Conservation (phyloP, 2,329 filamentous ascomycete species). For the Monilinia fructicola region DNA sequence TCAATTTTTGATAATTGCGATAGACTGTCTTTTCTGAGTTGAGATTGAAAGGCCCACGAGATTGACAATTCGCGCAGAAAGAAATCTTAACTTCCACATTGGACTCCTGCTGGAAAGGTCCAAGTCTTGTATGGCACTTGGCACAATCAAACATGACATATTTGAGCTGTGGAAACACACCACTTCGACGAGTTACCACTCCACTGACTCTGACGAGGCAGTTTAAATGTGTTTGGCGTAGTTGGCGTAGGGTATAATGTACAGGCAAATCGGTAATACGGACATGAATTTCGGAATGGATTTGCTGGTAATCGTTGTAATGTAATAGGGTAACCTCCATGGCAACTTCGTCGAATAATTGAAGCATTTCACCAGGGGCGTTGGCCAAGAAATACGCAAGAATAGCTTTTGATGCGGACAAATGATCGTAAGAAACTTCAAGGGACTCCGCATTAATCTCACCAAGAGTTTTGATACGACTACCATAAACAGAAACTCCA, state of each 20-base stretch:
- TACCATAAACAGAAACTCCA: slow-evolving; percentile 90
- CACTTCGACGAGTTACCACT: slow-evolving; percentile 89
- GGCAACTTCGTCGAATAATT: slow-evolving; percentile 93
- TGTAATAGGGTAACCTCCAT: slow-evolving; percentile 95
- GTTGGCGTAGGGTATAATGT: slow-evolving; percentile 89
- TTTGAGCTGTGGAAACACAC: slow-evolving; percentile 96
- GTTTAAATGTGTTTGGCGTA: slow-evolving; percentile 94
- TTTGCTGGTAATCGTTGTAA: slow-evolving; percentile 96
- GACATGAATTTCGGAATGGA: slow-evolving; percentile 96
- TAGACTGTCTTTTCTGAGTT: slow-evolving; percentile 98
- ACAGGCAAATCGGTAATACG: slow-evolving; percentile 94
- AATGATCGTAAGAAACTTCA: slow-evolving; percentile 92
- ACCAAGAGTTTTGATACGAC: slow-evolving; percentile 90
- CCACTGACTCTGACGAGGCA: slow-evolving; percentile 91
- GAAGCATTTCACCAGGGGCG: slow-evolving; percentile 89
- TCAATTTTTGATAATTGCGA: slow-evolving; percentile 97
- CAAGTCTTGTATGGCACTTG: slow-evolving; percentile 88
- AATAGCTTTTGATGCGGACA: slow-evolving; percentile 87
- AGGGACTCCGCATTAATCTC: slow-evolving; percentile 95
- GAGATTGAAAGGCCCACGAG: slow-evolving; percentile 87
- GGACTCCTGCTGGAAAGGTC: slow-evolving; percentile 96
- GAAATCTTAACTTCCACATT: slow-evolving; percentile 95
- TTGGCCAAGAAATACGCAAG: slow-evolving; percentile 96
- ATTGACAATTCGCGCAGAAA: slow-evolving; percentile 96
- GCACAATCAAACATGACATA: slow-evolving; percentile 98